Evolutionary conservation across 306 rosid species (phyloP).

Genomic region (Quercus robur): DNA sequence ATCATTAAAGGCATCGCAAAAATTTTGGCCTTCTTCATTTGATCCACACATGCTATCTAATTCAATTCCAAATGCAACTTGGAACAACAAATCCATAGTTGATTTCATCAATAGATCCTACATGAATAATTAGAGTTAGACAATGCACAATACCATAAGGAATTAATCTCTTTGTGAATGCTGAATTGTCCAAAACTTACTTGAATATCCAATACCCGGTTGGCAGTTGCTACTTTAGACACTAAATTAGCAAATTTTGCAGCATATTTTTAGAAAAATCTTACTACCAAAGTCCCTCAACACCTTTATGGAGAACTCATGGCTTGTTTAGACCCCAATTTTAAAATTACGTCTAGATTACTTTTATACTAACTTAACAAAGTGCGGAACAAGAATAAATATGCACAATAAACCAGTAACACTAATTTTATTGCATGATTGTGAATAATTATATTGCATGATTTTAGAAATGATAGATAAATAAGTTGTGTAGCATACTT

Average conservation of each 20-base stretch:
- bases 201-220: constrained; percentile 51
- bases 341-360: too few species aligned
- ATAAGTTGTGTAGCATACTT: too few species aligned
- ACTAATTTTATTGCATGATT: too few species aligned
- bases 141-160: not conserved
- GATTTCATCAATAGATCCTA: constrained; percentile 66
- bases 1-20: constrained; percentile 55
- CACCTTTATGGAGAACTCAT: constrained; percentile 71
- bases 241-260: constrained; percentile 49
- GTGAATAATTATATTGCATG: too few species aligned
- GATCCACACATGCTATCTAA: constrained; percentile 80
- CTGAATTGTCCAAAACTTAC: constrained; percentile 32
- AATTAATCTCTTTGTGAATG: not conserved
- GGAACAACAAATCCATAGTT: constrained; percentile 62
- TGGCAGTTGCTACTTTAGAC: constrained; percentile 48
- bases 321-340: constrained; percentile 22
- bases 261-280: constrained; percentile 59
- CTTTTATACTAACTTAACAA: too few species aligned
- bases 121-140: not conserved
- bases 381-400: too few species aligned
- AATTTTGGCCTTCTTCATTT: constrained; percentile 59
- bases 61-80: constrained; percentile 76
- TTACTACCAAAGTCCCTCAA: constrained; percentile 55
- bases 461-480: too few species aligned
- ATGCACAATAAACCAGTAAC: too few species aligned